A percentile compares a stretch with the other conserved stretches of the same genome.
phyloP scores from a whole-genome alignment of 768 basidiomycete species.

The Mycena venus region DNA sequence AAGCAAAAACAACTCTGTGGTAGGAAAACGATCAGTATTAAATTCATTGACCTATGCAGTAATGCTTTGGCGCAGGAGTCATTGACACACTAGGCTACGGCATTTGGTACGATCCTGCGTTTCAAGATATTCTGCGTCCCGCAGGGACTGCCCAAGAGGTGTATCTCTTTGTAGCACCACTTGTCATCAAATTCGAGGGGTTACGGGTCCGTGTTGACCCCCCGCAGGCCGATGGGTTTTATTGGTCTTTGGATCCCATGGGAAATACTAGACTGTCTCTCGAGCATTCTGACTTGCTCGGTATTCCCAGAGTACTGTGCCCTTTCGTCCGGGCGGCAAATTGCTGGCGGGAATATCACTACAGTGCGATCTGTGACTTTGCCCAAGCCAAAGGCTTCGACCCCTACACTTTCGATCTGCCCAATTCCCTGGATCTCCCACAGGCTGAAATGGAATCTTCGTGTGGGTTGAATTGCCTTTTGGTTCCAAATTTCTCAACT shows the following conservation, averaged over 20 bases:
- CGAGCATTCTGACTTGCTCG: background rate
- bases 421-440: background rate
- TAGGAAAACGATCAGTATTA: background rate
- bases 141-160: too few species aligned
- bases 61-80: too few species aligned
- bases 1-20: background rate
- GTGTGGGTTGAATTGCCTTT: too few species aligned
- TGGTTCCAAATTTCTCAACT: too few species aligned
- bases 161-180: too few species aligned
- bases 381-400: background rate
- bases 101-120: too few species aligned
- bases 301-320: too few species aligned
- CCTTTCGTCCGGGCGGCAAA: too few species aligned
- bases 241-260: background rate
- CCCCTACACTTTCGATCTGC: background rate
- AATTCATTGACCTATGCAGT: background rate
- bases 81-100: too few species aligned
- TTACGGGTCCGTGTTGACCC: background rate
- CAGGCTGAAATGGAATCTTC: background rate
- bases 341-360: conserved; percentile 8
- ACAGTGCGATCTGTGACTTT: conserved; percentile 2
- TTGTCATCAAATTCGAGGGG: background rate
- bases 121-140: too few species aligned
- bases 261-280: background rate
- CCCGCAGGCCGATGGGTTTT: background rate